These are phyloP conservation scores for Aquilaria sinensis DNA, from an alignment of 345 rosid species.

Conservation along the genomic window DNA sequence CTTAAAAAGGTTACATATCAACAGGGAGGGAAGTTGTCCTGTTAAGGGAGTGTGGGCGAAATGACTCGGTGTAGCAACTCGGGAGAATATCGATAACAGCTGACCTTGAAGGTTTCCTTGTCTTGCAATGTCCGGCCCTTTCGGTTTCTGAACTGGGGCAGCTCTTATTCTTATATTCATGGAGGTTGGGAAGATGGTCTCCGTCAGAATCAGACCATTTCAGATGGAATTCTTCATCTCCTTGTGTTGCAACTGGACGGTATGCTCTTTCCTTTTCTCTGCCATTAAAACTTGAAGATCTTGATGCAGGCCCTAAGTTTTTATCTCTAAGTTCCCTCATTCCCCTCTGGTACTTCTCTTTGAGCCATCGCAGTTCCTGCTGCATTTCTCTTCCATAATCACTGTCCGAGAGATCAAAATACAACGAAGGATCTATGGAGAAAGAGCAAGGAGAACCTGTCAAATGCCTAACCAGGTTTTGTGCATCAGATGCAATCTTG, in stretches of 20 bases:
- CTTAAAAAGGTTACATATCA: conserved; percentile 28
- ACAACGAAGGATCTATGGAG: conserved; percentile 19
- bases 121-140: conserved; percentile 26
- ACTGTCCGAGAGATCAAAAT: conserved; percentile 24
- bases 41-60: conserved; percentile 45
- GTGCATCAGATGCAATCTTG: conserved; percentile 14
- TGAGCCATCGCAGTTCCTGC: conserved; percentile 62
- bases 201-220: conserved; percentile 9
- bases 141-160: conserved; percentile 25
- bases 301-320: conserved; percentile 26
- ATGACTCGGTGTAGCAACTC: conserved; percentile 26
- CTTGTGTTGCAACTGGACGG: conserved; percentile 11
- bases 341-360: conserved; percentile 55
- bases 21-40: conserved; percentile 65
- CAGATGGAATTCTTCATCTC: conserved; percentile 12
- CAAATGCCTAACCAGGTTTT: conserved; percentile 22
- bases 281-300: conserved; percentile 20
- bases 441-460: conserved; percentile 34
- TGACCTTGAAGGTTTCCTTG: conserved; percentile 15
- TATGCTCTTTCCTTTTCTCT: conserved; percentile 14
- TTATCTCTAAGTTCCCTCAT: conserved; percentile 51
- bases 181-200: conserved; percentile 15
- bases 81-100: conserved; percentile 21
- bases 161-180: conserved; percentile 15
- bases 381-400: conserved; percentile 34